These are phyloP conservation scores for Monosporascus sp. DNA, from an alignment of 2,329 filamentous ascomycete genomes.

Conservation along the genomic window DNA sequence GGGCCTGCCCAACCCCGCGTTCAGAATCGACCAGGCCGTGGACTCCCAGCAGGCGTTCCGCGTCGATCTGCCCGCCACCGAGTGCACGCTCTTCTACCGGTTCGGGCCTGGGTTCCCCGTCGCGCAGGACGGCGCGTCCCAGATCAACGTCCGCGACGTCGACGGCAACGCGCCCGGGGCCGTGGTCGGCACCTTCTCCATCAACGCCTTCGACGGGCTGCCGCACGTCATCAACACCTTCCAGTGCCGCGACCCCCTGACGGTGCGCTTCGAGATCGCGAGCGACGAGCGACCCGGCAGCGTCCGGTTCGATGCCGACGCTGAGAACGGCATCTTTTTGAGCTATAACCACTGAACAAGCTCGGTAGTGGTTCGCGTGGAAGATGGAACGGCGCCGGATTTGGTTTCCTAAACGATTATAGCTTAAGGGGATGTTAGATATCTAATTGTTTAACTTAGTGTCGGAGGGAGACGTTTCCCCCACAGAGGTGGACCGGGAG, in stretches of 20 bases:
- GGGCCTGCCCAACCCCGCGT: neutral
- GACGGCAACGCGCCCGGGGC: neutral
- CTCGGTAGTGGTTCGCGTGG: neutral
- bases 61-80: neutral
- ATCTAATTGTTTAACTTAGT: too few relatives aligned
- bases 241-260: neutral
- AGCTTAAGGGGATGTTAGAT: too few relatives aligned
- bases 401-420: neutral
- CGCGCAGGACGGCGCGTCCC: neutral
- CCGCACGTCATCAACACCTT: neutral
- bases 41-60: neutral
- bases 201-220: neutral
- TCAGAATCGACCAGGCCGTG: neutral
- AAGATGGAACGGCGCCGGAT: neutral
- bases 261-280: neutral
- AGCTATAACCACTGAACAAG: neutral
- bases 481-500: too few relatives aligned
- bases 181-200: neutral
- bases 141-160: neutral
- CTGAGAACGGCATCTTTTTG: neutral
- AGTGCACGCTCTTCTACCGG: neutral
- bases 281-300: neutral
- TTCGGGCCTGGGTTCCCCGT: neutral
- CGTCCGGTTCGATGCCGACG: neutral
- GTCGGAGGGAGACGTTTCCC: too few relatives aligned